Evolutionary conservation across 1,139 yeast species (phyloP).

Genomic region (Lodderomyces oxycetoniae): DNA sequence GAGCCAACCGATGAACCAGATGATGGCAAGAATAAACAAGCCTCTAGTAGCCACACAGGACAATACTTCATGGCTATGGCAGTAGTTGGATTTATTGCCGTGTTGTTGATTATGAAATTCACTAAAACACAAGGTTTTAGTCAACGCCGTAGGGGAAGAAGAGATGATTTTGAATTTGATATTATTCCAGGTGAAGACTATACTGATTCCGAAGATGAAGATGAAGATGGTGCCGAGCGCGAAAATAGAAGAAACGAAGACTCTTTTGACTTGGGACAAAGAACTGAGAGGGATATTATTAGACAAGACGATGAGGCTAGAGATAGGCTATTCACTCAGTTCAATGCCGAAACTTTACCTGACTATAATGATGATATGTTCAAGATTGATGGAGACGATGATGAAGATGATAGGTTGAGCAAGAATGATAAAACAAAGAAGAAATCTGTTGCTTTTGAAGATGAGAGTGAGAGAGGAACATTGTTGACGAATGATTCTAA

Average conservation of each 20-base stretch:
- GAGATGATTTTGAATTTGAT: conserved; percentile 75
- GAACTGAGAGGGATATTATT: conserved; percentile 11
- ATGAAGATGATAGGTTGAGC: conserved; percentile 2
- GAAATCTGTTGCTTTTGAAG: background rate
- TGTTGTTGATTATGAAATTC: conserved; percentile 50
- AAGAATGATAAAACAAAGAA: background rate
- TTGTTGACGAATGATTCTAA: too few species aligned
- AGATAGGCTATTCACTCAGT: conserved; percentile 37
- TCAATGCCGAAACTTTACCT: conserved; percentile 36
- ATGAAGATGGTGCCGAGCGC: conserved; percentile 12
- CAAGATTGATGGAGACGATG: conserved; percentile 29
- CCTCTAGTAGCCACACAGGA: conserved; percentile 41
- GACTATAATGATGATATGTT: conserved; percentile 43
- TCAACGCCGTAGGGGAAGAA: conserved; percentile 57
- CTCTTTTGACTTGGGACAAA: conserved; percentile 25
- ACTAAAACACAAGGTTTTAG: conserved; percentile 46
- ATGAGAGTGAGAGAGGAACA: background rate
- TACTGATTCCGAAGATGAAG: conserved; percentile 30
- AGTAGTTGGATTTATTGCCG: conserved; percentile 53
- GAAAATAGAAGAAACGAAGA: conserved; percentile 12
- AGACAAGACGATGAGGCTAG: conserved; percentile 30
- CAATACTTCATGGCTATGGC: conserved; percentile 59
- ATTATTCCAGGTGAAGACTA: conserved; percentile 67
- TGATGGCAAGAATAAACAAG: conserved; percentile 32
- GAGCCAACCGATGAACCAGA: conserved; percentile 18